phyloP scores from a whole-genome alignment of 768 basidiomycete genomes.

The Termitomyces sp. region DNA sequence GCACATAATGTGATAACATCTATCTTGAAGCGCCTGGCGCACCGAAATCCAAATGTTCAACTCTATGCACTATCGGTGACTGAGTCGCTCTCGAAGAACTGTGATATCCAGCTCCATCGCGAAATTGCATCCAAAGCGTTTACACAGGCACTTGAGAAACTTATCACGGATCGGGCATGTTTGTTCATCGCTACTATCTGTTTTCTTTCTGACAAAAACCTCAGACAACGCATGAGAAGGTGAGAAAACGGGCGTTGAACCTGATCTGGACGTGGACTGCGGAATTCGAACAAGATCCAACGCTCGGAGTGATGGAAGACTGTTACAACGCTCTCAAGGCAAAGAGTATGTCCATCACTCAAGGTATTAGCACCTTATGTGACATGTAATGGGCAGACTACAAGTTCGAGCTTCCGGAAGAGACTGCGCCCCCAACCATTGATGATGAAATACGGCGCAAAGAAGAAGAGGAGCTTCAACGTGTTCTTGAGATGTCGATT shows the following conservation, averaged over 20 bases:
- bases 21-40: constrained; percentile 83
- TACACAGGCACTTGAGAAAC: constrained; percentile 81
- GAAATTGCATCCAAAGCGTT: constrained; percentile 90
- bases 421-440: constrained; percentile 60
- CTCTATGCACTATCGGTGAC: constrained; percentile 85
- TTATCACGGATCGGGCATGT: constrained; percentile 82
- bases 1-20: constrained; percentile 83
- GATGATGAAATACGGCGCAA: constrained; percentile 77
- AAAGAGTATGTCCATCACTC: constrained; percentile 52
- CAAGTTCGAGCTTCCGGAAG: constrained; percentile 58
- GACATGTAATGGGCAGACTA: constrained; percentile 41
- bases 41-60: constrained; percentile 96
- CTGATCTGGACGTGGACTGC: constrained; percentile 80
- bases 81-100: constrained; percentile 91
- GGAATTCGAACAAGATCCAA: constrained; percentile 75
- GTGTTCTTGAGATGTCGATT: constrained; percentile 90
- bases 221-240: constrained; percentile 88
- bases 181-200: not conserved
- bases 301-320: constrained; percentile 87
- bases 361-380: not conserved
- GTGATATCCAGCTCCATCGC: constrained; percentile 69
- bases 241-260: constrained; percentile 65
- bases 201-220: not conserved
- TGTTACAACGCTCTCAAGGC: constrained; percentile 75
- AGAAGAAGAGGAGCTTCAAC: constrained; percentile 93